Conservation (phyloP, 1,284 basidiomycete species). For the Coniophora puteana region DNA sequence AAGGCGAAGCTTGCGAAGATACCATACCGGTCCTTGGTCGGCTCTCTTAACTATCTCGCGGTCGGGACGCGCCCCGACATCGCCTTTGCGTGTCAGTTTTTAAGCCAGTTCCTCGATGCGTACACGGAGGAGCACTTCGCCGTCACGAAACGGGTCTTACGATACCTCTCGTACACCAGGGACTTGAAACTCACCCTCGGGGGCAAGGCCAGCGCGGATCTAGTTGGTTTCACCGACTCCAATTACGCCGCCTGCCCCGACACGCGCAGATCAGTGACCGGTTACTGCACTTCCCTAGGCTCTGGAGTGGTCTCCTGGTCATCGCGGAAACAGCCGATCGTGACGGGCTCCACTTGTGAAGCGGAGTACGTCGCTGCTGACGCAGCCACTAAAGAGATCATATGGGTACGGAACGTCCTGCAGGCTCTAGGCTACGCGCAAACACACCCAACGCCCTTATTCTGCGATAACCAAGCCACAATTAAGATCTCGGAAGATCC, state of each 20-base stretch:
- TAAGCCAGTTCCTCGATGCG: conserved; percentile 32
- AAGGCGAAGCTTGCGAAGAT: not conserved
- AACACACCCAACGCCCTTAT: conserved; percentile 12
- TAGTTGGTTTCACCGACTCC: conserved; percentile 39
- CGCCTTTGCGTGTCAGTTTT: conserved; percentile 27
- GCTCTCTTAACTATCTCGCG: conserved; percentile 16
- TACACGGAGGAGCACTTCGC: conserved; percentile 31
- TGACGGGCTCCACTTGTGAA: conserved; percentile 36
- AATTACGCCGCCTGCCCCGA: conserved; percentile 32
- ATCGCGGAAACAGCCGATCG: conserved; percentile 26
- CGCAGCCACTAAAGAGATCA: conserved; percentile 21
- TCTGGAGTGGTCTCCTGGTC: conserved; percentile 33
- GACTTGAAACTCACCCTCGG: conserved; percentile 28
- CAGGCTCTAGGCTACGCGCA: conserved; percentile 16
- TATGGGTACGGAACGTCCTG: conserved; percentile 23
- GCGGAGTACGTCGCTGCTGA: conserved; percentile 37
- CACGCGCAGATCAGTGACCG: conserved; percentile 31
- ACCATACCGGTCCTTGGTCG: conserved; percentile 4
- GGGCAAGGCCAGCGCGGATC: conserved; percentile 11
- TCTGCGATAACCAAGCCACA: conserved; percentile 28
- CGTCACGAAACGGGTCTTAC: conserved; percentile 33
- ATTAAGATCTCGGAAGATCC: conserved; percentile 26
- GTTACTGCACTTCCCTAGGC: conserved; percentile 29
- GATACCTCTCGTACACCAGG: conserved; percentile 39
- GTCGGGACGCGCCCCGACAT: conserved; percentile 10